A percentile compares a stretch with the other conserved stretches of the same genome.
Evolutionary conservation across 305 asterid species (phyloP).

Genomic region (Solanum hybrid): DNA sequence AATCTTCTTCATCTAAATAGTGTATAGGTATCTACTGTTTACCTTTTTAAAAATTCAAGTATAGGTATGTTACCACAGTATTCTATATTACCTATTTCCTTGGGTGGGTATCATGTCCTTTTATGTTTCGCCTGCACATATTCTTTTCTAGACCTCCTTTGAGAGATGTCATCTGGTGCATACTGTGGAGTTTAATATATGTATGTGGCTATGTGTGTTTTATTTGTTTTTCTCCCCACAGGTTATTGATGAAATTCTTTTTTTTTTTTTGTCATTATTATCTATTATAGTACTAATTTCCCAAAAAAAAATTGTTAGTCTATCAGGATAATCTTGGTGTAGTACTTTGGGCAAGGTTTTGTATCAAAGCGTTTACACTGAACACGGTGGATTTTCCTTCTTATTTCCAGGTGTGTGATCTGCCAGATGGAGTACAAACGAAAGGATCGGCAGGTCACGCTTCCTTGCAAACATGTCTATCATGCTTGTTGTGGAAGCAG

Average conservation of each 20-base stretch:
- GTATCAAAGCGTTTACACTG: neutral
- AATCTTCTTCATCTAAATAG: neutral
- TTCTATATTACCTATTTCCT: neutral
- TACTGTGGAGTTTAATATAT: neutral
- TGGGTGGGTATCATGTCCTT: neutral
- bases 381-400: neutral
- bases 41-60: neutral
- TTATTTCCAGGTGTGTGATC: slow-evolving; percentile 64
- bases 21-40: neutral
- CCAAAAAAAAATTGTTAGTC: neutral
- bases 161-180: neutral
- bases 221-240: neutral
- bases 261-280: neutral
- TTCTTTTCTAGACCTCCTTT: neutral
- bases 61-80: neutral
- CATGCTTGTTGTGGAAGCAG: slow-evolving; percentile 71
- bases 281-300: neutral
- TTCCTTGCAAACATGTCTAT: slow-evolving; percentile 86
- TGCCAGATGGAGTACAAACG: slow-evolving; percentile 97
- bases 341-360: neutral
- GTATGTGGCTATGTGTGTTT: neutral
- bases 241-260: neutral
- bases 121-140: neutral
- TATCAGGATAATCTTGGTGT: neutral
- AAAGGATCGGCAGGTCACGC: slow-evolving; percentile 59